phyloP scores from a whole-genome alignment of 164 flowering plant species.

The Liriodendron chinense region DNA sequence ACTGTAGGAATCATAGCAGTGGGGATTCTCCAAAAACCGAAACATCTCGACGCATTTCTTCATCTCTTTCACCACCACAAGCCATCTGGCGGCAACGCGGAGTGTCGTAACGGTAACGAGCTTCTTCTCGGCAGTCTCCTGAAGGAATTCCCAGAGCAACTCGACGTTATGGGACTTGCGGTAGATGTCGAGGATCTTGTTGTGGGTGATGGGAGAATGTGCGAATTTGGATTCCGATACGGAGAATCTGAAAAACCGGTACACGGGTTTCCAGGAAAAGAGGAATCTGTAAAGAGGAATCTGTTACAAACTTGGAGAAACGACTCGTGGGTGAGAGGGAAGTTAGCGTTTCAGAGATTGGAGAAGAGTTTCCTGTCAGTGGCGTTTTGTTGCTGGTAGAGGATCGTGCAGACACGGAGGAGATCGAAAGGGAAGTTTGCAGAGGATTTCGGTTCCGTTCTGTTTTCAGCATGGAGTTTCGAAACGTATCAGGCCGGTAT shows the following conservation, averaged over 20 bases:
- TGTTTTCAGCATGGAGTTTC: not conserved
- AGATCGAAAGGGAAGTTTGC: slow-evolving; percentile 46
- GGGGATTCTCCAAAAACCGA: slow-evolving; percentile 58
- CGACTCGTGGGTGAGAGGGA: slow-evolving; percentile 64
- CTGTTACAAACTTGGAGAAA: slow-evolving; percentile 88
- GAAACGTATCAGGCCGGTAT: not conserved
- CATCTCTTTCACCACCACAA: slow-evolving; percentile 74
- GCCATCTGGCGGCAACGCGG: slow-evolving; percentile 43
- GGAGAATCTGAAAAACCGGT: slow-evolving; percentile 60
- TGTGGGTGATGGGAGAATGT: slow-evolving; percentile 63
- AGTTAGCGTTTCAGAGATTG: slow-evolving; percentile 30
- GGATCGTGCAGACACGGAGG: slow-evolving; percentile 71
- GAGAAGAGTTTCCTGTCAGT: slow-evolving; percentile 45
- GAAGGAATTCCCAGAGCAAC: slow-evolving; percentile 56
- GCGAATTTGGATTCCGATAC: slow-evolving; percentile 34
- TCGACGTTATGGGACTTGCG: slow-evolving; percentile 66
- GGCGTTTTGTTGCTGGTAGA: slow-evolving; percentile 71
- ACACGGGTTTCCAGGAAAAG: slow-evolving; percentile 70
- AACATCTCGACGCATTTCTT: slow-evolving; percentile 79
- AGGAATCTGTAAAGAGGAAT: too few species aligned
- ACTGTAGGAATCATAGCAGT: slow-evolving; percentile 39
- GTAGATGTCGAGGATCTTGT: slow-evolving; percentile 64
- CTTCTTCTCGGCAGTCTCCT: slow-evolving; percentile 38
- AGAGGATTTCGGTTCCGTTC: slow-evolving; percentile 5
- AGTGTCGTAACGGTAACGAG: slow-evolving; percentile 57